These are phyloP conservation scores for Xylariaceae sp. DNA, from an alignment of 2,329 filamentous ascomycete genomes.

Conservation along the genomic window DNA sequence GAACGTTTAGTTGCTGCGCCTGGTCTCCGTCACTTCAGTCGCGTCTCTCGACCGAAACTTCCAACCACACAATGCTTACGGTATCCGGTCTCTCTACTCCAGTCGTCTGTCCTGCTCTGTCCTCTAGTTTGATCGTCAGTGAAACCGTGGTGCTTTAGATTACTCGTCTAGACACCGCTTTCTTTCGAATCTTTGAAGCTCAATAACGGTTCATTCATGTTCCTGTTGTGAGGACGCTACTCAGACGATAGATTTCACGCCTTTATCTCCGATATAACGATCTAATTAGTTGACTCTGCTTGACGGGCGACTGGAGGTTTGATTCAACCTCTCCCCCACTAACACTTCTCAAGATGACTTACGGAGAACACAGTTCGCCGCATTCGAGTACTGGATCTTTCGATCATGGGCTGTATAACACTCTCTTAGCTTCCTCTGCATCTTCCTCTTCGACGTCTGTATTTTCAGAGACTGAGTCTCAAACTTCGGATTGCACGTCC, in stretches of 20 bases:
- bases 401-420: constrained; percentile 58
- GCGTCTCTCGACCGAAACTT: constrained; percentile 32
- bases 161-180: constrained; percentile 40
- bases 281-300: constrained; percentile 47
- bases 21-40: constrained; percentile 32
- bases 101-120: constrained; percentile 60
- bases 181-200: constrained; percentile 41
- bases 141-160: constrained; percentile 43
- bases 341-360: constrained; percentile 53
- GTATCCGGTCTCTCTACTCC: constrained; percentile 43
- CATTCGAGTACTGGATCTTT: constrained; percentile 44
- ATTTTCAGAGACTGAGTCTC: constrained; percentile 68
- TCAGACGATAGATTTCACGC: constrained; percentile 38
- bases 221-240: constrained; percentile 38
- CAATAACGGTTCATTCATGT: constrained; percentile 29
- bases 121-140: constrained; percentile 54
- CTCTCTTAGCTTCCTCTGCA: constrained; percentile 66
- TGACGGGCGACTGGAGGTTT: constrained; percentile 52
- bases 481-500: constrained; percentile 64
- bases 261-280: constrained; percentile 35
- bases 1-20: constrained; percentile 31
- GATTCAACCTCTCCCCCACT: constrained; percentile 26
- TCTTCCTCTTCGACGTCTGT: constrained; percentile 72
- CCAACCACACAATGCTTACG: constrained; percentile 52
- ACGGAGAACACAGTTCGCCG: constrained; percentile 48